Evolutionary conservation across 768 basidiomycete genomes (phyloP), one percentile per base, ranked within the genome.

Genomic region (Rhizopogon rudus): DNA sequence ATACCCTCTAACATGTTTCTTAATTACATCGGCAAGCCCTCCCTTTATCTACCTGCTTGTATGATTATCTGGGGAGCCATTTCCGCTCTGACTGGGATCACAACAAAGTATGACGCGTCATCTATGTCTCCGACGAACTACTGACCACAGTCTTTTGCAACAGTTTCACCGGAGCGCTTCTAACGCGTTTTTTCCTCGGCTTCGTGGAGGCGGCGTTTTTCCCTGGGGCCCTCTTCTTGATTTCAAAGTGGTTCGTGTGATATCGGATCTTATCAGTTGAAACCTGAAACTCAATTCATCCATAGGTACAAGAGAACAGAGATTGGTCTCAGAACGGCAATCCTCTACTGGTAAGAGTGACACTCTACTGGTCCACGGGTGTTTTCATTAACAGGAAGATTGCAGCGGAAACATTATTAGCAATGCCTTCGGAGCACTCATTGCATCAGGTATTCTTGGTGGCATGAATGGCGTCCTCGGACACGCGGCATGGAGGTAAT

Each of bases 1-100:
- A 63, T 74, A 2, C 73, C 75, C n/a, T 89, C 88, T 9, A 88
- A 87, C 63, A 84, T 87, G 79, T 80, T 87, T 59, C 69, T 88
- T 44, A 83, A 85, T 60, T 76, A 80, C 63, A 80, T 85, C 17
- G 87, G 84, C 43, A 71, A 78, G 62, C 88, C 87, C 3, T 88
- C 86, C 0, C 67, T 83, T 55, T 85, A 88, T 67, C 73, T 88
- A 3, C 84, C 87, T 0, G 60, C 55, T 43, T 84, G 81, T 60
- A 88, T 89, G 87, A 73, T 81, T 8, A 60, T 87, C 29, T 90
- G 87, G 87, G 91, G 88, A 2, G 70, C 71, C 31, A 77, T 83
- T 16, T 84, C 82, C 13, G 66, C 74, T 40, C 60, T 81, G 54
- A 84, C 80, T 31, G 68, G 67, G 1, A 48, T 72, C 17, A 65